Evolutionary conservation across 768 basidiomycete species (phyloP), one percentile per base, ranked within the genome.

Genomic region (Ramaria rubella): DNA sequence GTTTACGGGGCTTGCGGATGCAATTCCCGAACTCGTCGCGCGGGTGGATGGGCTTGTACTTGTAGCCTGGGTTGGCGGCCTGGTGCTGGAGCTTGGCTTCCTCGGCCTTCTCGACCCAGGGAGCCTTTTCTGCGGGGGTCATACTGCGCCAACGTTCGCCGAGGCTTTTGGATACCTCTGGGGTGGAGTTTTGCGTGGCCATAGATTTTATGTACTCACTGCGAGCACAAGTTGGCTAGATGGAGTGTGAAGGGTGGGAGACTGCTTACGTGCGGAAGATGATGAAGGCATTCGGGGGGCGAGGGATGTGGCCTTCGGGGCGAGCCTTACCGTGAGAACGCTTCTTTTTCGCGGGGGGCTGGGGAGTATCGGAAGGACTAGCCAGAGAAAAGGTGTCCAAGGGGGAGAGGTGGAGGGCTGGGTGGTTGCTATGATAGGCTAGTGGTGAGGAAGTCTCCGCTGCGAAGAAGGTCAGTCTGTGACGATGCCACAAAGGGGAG

Each of bases 201-300:
- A 34, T 48, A 14, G 55, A 33, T 14, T 23, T 23, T 33, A 56
- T 56, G 31, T 56, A 48, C 21, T 56, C 55, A 4, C 55, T 56
- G 24, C 9, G 26, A 4, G 8, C 14, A 23, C n/a, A n/a, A 5
- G 12, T 19, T 33, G 5, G 19, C 7, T 23, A 40, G 36, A 29
- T 17, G 36, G 4, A 23, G 23, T 21, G 23, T 9, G 4, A 43
- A 53, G 12, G 6, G 2, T 40, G 33, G 23, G 21, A 4, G 30
- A 90, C 87, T 70, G 90, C 90, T 0, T 85, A 83, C 0, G 86
- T 87, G 59, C 88, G 84, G 76, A 90, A 91, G 64, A 91, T 79
- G 65, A 90, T 91, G 72, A 91, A 91, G 24, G 88, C 89, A 64
- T 91, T 90, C 2, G 88, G 86, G 1, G 88, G 88, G 42, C 88